Base-by-base conservation (phyloP, 2,329 filamentous ascomycete species). In the Colletotrichum higginsianum region DNA sequence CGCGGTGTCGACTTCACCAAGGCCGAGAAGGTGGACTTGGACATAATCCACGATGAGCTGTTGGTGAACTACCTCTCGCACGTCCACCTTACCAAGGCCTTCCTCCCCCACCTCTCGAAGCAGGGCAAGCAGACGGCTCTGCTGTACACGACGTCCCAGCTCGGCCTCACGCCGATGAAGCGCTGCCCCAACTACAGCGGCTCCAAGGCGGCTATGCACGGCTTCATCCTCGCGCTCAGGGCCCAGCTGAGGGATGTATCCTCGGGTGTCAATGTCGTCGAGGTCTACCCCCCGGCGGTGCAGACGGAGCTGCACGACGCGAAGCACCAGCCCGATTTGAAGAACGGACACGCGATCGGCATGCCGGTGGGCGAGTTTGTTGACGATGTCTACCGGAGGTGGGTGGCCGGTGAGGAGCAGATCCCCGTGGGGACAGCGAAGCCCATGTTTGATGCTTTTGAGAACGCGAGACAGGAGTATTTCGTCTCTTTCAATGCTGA, bases 341-440 rank as follows among this genome's bases (percentile, higher is more conserved):
- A 68, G 35, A 68, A 63, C n/a, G 50, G 52, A 11, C 58, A 63
- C 35, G 30, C 44, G 30, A 68, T 83, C 44, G 82, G 82, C 0
- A 82, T 83, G 73, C 78, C 81, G 1, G 75, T 84, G 42, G 77
- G 18, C 0, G 76, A 82, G 30, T 89, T 85, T 72, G 80, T 79
- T 1, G 80, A 87, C 0, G 82, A 84, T 73, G 83, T 84, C 7
- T 88, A 84, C 79, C 74, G 77, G 6, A 84, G 80, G 2, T 74
- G 89, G 55, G 70, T 75, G 3, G 73, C 74, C 2, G 84, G 84
- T 5, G 80, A 84, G n/a, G 82, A 85, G 53, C 80, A 86, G 1
- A 52, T 49, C 16, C 49, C 65, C 2, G 65, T 56, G 6, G 65
- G 50, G 30, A 63, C 65, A 2, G 58, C 65, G 2, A 56, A 62